phyloP scores from a whole-genome alignment of 164 flowering plant species.

The Chimonanthus praecox region DNA sequence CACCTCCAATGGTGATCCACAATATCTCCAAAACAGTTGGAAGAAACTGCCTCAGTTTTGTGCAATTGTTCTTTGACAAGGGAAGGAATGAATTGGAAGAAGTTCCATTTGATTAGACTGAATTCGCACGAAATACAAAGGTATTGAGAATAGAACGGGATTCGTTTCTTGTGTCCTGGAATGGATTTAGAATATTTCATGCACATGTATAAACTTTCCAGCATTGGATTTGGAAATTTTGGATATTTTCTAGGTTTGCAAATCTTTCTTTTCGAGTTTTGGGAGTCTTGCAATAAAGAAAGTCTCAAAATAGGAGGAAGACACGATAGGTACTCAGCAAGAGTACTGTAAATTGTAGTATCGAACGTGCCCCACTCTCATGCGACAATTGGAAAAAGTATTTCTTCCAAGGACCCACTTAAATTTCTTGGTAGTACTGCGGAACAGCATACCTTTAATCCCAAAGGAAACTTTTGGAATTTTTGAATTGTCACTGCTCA shows the following conservation, averaged over 20 bases:
- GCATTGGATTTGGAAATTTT: neutral
- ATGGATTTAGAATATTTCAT: conserved; percentile 12
- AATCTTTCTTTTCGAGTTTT: neutral
- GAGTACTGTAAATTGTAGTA: too few species aligned
- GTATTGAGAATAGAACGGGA: conserved; percentile 10
- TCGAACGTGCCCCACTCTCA: too few species aligned
- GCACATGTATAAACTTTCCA: neutral
- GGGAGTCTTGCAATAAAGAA: neutral
- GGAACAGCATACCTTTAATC: too few species aligned
- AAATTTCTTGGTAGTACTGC: too few species aligned
- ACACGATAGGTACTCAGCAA: too few species aligned
- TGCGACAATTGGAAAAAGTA: too few species aligned
- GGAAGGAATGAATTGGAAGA: neutral
- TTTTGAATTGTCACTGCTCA: too few species aligned
- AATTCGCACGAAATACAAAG: neutral
- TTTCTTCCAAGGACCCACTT: too few species aligned
- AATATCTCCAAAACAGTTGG: neutral
- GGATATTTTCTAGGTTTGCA: neutral
- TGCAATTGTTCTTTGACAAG: neutral
- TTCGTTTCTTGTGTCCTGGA: conserved; percentile 15
- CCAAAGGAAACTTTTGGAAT: too few species aligned
- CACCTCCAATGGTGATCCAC: neutral
- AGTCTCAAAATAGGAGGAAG: neutral
- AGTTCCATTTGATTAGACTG: neutral
- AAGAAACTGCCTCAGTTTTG: neutral